Conservation (phyloP, 2,329 filamentous ascomycete genomes). For the Paecilomyces dactylethromorphus region DNA sequence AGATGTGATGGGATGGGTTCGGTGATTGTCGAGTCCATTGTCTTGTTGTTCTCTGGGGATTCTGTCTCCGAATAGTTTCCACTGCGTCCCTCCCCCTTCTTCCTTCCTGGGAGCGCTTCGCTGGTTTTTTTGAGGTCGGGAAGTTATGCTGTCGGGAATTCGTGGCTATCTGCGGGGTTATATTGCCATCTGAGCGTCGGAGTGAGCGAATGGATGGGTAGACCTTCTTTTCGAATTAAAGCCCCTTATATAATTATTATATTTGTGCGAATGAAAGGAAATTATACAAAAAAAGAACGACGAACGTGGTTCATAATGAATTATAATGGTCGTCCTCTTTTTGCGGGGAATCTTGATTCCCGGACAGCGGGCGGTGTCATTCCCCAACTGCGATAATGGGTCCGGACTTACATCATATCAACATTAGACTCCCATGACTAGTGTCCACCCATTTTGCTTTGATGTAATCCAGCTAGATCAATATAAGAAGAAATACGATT, state of each 20-base stretch:
- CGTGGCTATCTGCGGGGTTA: neutral
- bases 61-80: neutral
- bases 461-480: neutral
- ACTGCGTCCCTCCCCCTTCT: neutral
- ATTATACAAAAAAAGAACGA: too few relatives aligned
- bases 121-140: neutral
- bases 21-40: neutral
- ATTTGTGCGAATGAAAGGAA: neutral
- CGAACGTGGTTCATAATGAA: too few relatives aligned
- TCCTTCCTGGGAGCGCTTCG: neutral
- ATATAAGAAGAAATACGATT: too few relatives aligned
- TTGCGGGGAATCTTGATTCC: too few relatives aligned
- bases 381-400: too few relatives aligned
- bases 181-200: neutral
- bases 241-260: neutral
- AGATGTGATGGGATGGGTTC: conserved; percentile 16
- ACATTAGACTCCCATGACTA: neutral
- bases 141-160: neutral
- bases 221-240: too few relatives aligned
- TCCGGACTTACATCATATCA: neutral
- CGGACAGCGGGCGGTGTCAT: too few relatives aligned
- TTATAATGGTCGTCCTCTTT: too few relatives aligned
- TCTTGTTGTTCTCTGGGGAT: neutral
- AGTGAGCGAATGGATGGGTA: neutral
- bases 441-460: neutral